These are phyloP conservation scores for Amaranthus palmeri DNA, from an alignment of 148 eudicot species.

Conservation along the genomic window DNA sequence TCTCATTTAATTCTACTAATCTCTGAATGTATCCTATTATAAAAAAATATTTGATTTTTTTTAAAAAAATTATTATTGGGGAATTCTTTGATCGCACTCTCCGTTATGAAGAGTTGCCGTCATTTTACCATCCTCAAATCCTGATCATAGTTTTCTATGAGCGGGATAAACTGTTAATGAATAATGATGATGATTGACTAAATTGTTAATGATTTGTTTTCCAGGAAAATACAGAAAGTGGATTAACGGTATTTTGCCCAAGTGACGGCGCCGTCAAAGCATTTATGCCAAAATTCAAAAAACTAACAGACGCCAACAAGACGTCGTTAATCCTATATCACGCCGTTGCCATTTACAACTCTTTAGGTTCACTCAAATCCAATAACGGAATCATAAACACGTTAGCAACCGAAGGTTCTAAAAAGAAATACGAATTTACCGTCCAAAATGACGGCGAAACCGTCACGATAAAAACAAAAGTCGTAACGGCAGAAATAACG, in stretches of 20 bases:
- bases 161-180: no score
- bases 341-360: slow-evolving; percentile 60
- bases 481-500: slow-evolving; percentile 49
- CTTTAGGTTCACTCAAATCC: slow-evolving; percentile 54
- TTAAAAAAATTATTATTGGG: no score
- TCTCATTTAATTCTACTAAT: no score
- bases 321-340: slow-evolving; percentile 46
- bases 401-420: slow-evolving; percentile 59
- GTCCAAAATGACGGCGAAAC: slow-evolving; percentile 58
- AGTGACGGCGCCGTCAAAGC: slow-evolving; percentile 42
- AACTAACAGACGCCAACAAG: slow-evolving; percentile 46
- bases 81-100: no score
- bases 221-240: slow-evolving; percentile 46
- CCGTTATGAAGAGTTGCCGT: no score
- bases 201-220: neutral
- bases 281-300: slow-evolving; percentile 69
- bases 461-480: slow-evolving; percentile 56
- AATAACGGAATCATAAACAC: slow-evolving; percentile 66
- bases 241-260: slow-evolving; percentile 66
- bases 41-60: no score
- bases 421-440: slow-evolving; percentile 45
- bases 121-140: no score
- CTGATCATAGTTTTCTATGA: no score
- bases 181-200: no score
- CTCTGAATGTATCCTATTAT: no score